Evolutionary conservation across 331 rosid genomes (phyloP).

Genomic region (Quercus phellos): DNA sequence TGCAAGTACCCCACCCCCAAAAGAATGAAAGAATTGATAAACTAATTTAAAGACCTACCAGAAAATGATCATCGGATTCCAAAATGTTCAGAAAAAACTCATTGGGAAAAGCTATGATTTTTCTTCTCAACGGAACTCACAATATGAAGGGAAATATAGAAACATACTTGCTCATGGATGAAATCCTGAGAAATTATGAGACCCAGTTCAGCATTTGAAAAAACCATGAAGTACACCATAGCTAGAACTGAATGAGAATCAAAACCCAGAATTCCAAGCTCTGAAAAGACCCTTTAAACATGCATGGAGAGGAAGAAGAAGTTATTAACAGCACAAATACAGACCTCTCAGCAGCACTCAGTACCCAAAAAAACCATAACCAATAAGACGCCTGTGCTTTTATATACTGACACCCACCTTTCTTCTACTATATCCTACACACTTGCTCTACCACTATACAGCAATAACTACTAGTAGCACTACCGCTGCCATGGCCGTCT

Average conservation of each 20-base stretch:
- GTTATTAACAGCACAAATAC: not conserved
- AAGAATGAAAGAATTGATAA: constrained; percentile 73
- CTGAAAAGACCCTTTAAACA: constrained; percentile 26
- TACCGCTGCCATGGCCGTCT: constrained; percentile 37
- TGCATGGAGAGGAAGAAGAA: constrained; percentile 16
- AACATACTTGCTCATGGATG: constrained; percentile 59
- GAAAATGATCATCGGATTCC: constrained; percentile 97
- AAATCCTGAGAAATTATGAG: constrained; percentile 48
- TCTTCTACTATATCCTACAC: not conserved
- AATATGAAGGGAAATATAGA: constrained; percentile 37
- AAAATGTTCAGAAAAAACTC: constrained; percentile 51
- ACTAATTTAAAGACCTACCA: constrained; percentile 32
- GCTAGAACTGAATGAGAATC: constrained; percentile 33
- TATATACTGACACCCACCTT: constrained; percentile 20
- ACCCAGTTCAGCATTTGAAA: constrained; percentile 56
- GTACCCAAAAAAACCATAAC: constrained; percentile 54
- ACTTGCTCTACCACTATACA: constrained; percentile 12
- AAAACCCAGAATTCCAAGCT: constrained; percentile 40
- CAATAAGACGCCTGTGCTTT: constrained; percentile 29
- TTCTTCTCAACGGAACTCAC: constrained; percentile 23
- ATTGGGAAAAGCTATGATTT: constrained; percentile 36
- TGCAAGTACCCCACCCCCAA: constrained; percentile 44
- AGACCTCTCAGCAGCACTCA: constrained; percentile 9
- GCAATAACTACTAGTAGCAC: not conserved
- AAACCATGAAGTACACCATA: constrained; percentile 47